Evolutionary conservation across 2,329 filamentous ascomycete species (phyloP).

Genomic region (Calonectria montana): DNA sequence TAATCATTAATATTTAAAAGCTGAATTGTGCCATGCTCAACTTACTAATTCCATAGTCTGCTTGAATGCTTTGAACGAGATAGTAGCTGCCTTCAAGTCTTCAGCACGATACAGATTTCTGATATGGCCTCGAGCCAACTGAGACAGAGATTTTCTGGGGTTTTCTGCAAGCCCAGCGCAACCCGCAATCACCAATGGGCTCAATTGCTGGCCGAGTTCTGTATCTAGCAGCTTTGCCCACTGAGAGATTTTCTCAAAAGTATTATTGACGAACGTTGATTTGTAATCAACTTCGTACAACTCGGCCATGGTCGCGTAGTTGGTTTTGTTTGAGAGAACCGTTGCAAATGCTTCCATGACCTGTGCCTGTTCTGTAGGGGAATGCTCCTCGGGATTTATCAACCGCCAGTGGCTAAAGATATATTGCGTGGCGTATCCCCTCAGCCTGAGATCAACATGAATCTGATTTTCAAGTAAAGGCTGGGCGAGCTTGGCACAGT

Average conservation of each 20-base stretch:
- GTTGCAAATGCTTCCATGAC: slow-evolving; percentile 37
- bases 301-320: slow-evolving; percentile 29
- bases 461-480: not conserved
- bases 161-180: slow-evolving; percentile 33
- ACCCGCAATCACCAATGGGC: slow-evolving; percentile 27
- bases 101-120: slow-evolving; percentile 28
- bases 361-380: slow-evolving; percentile 28
- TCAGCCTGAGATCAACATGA: not conserved
- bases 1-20: not conserved
- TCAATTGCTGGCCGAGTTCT: slow-evolving; percentile 8
- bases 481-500: slow-evolving; percentile 25
- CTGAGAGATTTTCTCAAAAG: slow-evolving; percentile 22
- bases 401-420: slow-evolving; percentile 31
- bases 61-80: slow-evolving; percentile 24
- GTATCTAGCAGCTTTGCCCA: slow-evolving; percentile 32
- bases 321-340: slow-evolving; percentile 28
- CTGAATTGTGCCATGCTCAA: not conserved
- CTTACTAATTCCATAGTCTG: slow-evolving; percentile 28
- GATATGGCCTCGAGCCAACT: slow-evolving; percentile 32
- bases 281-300: not conserved
- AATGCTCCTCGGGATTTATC: slow-evolving; percentile 31
- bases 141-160: slow-evolving; percentile 30
- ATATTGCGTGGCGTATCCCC: slow-evolving; percentile 27
- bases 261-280: slow-evolving; percentile 7
- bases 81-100: slow-evolving; percentile 9